These are phyloP conservation scores for Thinopyrum obtusiflorum DNA, from an alignment of 202 grass and related monocot species.

Conservation along the genomic window DNA sequence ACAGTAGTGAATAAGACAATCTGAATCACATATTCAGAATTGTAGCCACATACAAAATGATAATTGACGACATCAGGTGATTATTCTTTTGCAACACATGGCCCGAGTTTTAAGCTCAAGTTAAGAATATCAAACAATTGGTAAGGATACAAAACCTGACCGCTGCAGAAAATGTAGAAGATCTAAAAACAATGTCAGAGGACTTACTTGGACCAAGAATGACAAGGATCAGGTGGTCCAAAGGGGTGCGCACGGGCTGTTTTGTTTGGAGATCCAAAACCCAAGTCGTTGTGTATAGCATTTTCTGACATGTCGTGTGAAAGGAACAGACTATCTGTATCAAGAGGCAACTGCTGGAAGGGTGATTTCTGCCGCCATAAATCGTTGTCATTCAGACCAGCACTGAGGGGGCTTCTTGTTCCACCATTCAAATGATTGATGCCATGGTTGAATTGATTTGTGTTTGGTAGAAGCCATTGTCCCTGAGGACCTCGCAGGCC, in stretches of 20 bases:
- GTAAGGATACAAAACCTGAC: neutral
- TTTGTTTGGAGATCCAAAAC: constrained; percentile 49
- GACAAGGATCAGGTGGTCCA: constrained; percentile 43
- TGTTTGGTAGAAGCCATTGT: constrained; percentile 45
- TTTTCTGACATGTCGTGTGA: constrained; percentile 58
- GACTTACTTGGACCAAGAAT: constrained; percentile 80
- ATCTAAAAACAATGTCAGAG: neutral
- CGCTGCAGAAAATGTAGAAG: neutral
- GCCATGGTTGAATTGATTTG: constrained; percentile 48
- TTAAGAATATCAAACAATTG: constrained; percentile 12
- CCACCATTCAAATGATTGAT: constrained; percentile 47
- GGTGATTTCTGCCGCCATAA: constrained; percentile 42
- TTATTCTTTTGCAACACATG: neutral
- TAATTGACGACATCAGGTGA: neutral
- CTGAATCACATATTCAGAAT: neutral
- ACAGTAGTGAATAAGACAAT: neutral
- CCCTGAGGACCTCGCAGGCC: constrained; percentile 44
- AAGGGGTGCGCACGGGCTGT: constrained; percentile 43
- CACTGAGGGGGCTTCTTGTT: constrained; percentile 35
- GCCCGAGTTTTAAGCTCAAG: constrained; percentile 5
- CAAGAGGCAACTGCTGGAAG: constrained; percentile 51
- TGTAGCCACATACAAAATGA: neutral
- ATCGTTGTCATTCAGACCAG: constrained; percentile 29
- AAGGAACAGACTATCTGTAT: constrained; percentile 67
- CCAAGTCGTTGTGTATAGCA: constrained; percentile 37